These are phyloP conservation scores for Phytophthora chlamydospora DNA, from an alignment of 352 stramenopile genomes.

Conservation along the genomic window DNA sequence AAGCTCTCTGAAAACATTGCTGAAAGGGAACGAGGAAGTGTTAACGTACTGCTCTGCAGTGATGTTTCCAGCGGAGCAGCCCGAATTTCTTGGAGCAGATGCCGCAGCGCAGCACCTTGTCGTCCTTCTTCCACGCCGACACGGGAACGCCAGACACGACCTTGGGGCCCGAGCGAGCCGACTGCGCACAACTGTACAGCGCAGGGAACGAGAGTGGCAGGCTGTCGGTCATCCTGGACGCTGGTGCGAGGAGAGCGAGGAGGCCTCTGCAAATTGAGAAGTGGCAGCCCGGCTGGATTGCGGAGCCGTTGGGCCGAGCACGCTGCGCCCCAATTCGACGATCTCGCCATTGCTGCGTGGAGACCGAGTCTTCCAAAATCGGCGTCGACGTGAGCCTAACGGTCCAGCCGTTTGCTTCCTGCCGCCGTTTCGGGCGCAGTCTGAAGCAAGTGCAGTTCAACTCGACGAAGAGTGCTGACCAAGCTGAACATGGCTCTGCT, in stretches of 20 bases:
- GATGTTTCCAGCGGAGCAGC: constrained; percentile 67
- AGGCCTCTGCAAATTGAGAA: constrained; percentile 30
- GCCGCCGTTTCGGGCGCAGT: constrained; percentile 22
- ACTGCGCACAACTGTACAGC: constrained; percentile 40
- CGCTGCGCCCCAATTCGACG: background rate
- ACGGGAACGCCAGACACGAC: constrained; percentile 60
- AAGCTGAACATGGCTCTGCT: no score
- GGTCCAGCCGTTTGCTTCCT: constrained; percentile 18
- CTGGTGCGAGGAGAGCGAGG: background rate
- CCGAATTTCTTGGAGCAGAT: constrained; percentile 76
- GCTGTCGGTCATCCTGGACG: constrained; percentile 43
- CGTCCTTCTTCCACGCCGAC: constrained; percentile 59
- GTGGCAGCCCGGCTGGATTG: constrained; percentile 3
- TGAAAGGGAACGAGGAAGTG: background rate
- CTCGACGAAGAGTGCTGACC: background rate
- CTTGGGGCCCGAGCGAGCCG: constrained; percentile 34
- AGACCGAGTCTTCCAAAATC: constrained; percentile 25
- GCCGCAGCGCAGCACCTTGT: constrained; percentile 50
- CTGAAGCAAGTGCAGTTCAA: constrained; percentile 9
- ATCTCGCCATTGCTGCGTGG: constrained; percentile 16
- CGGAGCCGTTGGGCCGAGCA: constrained; percentile 10
- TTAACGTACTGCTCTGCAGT: constrained; percentile 66
- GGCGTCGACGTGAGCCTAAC: constrained; percentile 11
- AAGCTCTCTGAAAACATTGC: constrained; percentile 13
- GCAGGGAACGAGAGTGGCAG: constrained; percentile 55